Evolutionary conservation across 805 yeast genomes (phyloP), one percentile per base, ranked within the genome.

Genomic region (Ogataea angusta): DNA sequence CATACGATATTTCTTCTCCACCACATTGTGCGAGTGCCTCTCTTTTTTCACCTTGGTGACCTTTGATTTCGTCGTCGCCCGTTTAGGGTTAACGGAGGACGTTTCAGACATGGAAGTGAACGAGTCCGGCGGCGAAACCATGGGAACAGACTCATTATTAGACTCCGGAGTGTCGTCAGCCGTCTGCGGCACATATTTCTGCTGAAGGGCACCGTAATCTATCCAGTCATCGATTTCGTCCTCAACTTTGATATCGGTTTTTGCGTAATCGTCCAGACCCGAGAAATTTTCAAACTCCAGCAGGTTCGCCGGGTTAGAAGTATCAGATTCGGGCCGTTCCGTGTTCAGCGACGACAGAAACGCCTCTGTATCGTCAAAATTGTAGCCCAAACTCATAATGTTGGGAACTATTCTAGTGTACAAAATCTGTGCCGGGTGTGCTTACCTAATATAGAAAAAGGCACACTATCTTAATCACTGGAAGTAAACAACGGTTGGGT

Each of bases 1-100:
- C 15, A 85, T 81, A 51, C 95, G 64, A 62, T 86, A 86, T 55
- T 83, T 80, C 63, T 85, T 85, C 57, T 86, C 95, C 50, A 85
- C 81, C 70, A 83, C 78, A 55, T 85, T 85, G 63, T 85, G 95
- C 6, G 86, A 74, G 1, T 80, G 70, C 61, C 82, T 74, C 40
- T 73, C 74, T 43, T 68, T 69, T 46, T 65, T 70, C 3, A 78
- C 75, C 49, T 76, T 78, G 5, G 66, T 38, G 14, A 27, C 10
- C 18, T 68, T 58, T 2, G 52, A 26, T 26, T 42, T 31, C 1
- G 28, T 38, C 3, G 37, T 17, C 6, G 36, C 14, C 10, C 19
- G 29, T 19, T 25, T 29, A 0, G 18, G 13, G 2, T 8, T 7
- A 9, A 38, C 10, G 3, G 41, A 36, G 19, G 28, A 17, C 6